Conservation (phyloP, 2,329 filamentous ascomycete genomes). For the Ceratocystis diversiconidia region DNA sequence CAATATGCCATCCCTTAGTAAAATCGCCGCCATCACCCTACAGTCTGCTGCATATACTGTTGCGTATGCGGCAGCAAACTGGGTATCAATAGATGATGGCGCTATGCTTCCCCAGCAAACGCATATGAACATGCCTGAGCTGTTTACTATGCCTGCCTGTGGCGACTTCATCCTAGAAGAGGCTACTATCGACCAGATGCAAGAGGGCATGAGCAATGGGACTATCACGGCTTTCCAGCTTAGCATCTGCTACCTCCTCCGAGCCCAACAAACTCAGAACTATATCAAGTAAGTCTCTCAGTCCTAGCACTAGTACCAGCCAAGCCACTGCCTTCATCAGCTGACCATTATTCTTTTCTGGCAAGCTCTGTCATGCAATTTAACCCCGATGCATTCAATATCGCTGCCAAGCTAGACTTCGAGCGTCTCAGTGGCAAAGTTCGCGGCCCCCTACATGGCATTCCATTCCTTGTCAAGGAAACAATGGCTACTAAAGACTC, state of each 20-base stretch:
- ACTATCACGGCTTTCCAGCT: conserved; percentile 44
- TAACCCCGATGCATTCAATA: conserved; percentile 52
- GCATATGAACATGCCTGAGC: conserved; percentile 26
- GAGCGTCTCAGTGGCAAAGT: conserved; percentile 43
- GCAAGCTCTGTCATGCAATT: conserved; percentile 44
- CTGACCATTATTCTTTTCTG: neutral
- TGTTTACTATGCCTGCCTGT: conserved; percentile 52
- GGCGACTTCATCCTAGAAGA: conserved; percentile 49
- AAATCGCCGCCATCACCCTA: neutral
- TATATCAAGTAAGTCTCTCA: conserved; percentile 43
- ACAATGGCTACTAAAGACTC: conserved; percentile 54
- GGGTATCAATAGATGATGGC: neutral
- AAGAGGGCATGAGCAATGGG: conserved; percentile 40
- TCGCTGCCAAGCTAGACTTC: conserved; percentile 45
- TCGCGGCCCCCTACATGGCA: conserved; percentile 57
- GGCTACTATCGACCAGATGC: conserved; percentile 56
- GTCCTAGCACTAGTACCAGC: neutral
- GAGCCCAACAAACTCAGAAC: conserved; percentile 46
- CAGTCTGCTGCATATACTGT: neutral
- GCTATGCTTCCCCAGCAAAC: conserved; percentile 26
- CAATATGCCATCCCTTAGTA: neutral
- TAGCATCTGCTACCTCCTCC: conserved; percentile 46
- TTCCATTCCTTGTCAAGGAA: conserved; percentile 63
- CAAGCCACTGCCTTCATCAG: neutral
- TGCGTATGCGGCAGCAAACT: neutral